Conservation (phyloP, 768 basidiomycete genomes). For the Saitozyma sp. region DNA sequence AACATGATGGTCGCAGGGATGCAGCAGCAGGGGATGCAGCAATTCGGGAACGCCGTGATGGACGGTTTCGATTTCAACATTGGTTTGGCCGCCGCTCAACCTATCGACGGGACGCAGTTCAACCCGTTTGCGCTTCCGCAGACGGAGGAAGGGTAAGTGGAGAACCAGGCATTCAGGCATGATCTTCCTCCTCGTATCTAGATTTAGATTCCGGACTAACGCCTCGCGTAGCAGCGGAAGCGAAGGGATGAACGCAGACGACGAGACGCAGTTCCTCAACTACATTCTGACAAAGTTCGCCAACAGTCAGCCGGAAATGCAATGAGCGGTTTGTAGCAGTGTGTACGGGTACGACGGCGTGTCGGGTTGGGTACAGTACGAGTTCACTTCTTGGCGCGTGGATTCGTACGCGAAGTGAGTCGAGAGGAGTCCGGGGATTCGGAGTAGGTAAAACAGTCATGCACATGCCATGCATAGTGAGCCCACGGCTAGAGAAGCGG, state of each 20-base stretch:
- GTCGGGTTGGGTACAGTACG: too few relatives aligned
- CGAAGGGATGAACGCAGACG: slow-evolving; percentile 33
- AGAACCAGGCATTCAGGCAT: too few relatives aligned
- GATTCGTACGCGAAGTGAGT: too few relatives aligned
- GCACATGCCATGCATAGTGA: too few relatives aligned
- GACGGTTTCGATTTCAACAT: slow-evolving; percentile 36
- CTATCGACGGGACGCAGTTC: slow-evolving; percentile 24
- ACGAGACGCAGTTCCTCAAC: slow-evolving; percentile 50
- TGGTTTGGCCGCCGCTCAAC: slow-evolving; percentile 27
- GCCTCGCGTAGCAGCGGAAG: slow-evolving; percentile 6
- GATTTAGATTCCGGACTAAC: background rate
- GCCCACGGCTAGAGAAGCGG: background rate
- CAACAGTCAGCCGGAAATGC: slow-evolving; percentile 42
- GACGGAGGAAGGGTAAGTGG: slow-evolving; percentile 39
- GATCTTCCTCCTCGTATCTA: background rate
- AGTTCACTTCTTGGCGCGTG: too few relatives aligned
- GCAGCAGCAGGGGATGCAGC: background rate
- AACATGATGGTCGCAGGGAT: background rate
- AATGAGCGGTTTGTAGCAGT: slow-evolving; percentile 5
- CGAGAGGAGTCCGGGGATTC: too few relatives aligned
- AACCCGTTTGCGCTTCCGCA: slow-evolving; percentile 52
- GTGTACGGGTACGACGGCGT: background rate
- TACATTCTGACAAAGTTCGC: slow-evolving; percentile 51
- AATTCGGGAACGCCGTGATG: slow-evolving; percentile 27
- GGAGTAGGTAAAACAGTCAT: too few relatives aligned